Percentiles rank a stretch among this genome's conserved stretches.
phyloP scores from a whole-genome alignment of 352 stramenopile genomes.

The Pythium guiyangense region DNA sequence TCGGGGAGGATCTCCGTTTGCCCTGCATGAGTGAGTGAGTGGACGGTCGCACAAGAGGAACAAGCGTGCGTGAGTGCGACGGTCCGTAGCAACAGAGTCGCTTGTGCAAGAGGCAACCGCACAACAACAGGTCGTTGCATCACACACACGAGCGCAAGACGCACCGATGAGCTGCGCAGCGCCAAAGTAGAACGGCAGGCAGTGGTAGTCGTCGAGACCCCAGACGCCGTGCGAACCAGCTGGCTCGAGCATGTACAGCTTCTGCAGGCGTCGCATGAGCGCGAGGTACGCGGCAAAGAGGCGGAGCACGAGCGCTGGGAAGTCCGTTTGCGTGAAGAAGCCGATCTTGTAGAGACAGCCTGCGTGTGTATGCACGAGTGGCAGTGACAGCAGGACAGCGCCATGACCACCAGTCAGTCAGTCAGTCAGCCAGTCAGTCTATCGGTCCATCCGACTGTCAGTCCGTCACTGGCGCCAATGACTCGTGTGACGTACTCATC shows the following conservation, averaged over 20 bases:
- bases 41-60: constrained; percentile 29
- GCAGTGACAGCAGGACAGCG: constrained; percentile 1
- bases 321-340: constrained; percentile 83
- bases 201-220: constrained; percentile 99
- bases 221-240: constrained; percentile 98
- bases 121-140: too few relatives aligned
- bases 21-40: constrained; percentile 85
- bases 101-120: too few relatives aligned
- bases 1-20: too few relatives aligned
- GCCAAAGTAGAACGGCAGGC: constrained; percentile 97
- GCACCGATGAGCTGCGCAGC: constrained; percentile 90
- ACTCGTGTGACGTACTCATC: too few relatives aligned
- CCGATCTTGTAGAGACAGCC: constrained; percentile 87
- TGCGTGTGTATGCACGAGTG: constrained; percentile 10
- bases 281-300: constrained; percentile 94
- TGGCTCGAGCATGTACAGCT: constrained; percentile 97
- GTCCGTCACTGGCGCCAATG: constrained; percentile 9
- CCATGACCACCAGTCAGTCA: too few relatives aligned
- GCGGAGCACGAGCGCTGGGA: constrained; percentile 82
- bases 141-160: not conserved
- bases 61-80: too few relatives aligned
- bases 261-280: constrained; percentile 93
- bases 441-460: too few relatives aligned
- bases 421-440: constrained; percentile 6
- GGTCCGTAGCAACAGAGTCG: too few relatives aligned